Conservation (phyloP, 2,329 filamentous ascomycete species). For the Apiospora aurea region DNA sequence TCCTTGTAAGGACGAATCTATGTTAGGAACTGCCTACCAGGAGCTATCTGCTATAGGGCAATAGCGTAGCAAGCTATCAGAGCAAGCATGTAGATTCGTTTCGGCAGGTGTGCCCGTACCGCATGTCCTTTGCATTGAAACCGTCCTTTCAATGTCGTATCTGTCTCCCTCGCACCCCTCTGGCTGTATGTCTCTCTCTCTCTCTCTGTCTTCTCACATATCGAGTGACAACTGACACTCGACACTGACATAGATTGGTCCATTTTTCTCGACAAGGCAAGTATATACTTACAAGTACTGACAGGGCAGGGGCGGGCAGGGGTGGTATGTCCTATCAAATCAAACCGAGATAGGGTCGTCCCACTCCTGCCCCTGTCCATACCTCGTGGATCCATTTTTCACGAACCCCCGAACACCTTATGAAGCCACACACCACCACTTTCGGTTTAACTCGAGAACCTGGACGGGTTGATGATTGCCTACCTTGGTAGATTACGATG, state of each 20-base stretch:
- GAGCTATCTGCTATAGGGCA: background rate
- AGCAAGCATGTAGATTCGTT: background rate
- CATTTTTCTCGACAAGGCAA: constrained; percentile 4
- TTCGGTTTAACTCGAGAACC: constrained; percentile 7
- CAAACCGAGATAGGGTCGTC: background rate
- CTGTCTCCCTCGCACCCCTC: background rate
- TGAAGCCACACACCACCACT: constrained; percentile 1
- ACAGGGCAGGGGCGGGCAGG: constrained; percentile 5
- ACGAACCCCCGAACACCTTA: constrained; percentile 6
- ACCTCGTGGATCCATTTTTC: constrained; percentile 15
- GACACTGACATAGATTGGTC: background rate
- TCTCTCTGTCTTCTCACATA: background rate
- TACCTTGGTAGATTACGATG: background rate
- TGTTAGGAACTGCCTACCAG: background rate
- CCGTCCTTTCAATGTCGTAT: background rate
- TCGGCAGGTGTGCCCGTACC: background rate
- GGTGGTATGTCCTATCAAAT: constrained; percentile 6
- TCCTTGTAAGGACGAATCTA: constrained; percentile 4
- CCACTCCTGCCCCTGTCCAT: constrained; percentile 6
- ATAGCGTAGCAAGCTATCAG: background rate
- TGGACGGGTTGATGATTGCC: background rate
- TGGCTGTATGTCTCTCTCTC: background rate
- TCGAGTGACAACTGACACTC: background rate
- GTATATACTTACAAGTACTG: background rate
- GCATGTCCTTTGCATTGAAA: background rate